These are phyloP conservation scores for Chalara sp. DNA, from an alignment of 2,329 filamentous ascomycete genomes.

Conservation along the genomic window DNA sequence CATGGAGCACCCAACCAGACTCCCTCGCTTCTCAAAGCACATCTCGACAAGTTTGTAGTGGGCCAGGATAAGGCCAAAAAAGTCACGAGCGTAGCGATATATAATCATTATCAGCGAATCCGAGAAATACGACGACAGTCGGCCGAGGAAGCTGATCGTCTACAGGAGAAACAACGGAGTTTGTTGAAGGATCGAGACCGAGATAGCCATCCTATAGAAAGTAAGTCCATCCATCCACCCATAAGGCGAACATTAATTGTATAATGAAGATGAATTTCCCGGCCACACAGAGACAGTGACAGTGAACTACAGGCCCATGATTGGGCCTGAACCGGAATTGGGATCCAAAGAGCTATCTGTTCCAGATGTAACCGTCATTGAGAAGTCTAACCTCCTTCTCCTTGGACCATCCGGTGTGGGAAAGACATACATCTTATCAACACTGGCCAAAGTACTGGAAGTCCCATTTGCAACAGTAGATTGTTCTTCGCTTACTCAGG, in stretches of 20 bases:
- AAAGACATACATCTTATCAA: constrained; percentile 86
- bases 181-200: constrained; percentile 32
- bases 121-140: constrained; percentile 69
- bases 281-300: constrained; percentile 33
- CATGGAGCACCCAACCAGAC: constrained; percentile 59
- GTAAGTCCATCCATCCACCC: constrained; percentile 37
- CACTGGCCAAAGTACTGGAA: constrained; percentile 83
- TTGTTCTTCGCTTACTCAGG: constrained; percentile 92
- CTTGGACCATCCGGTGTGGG: constrained; percentile 91
- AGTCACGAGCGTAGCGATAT: constrained; percentile 84
- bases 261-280: constrained; percentile 44
- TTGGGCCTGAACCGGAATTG: constrained; percentile 13
- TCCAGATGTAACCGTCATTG: constrained; percentile 42
- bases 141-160: constrained; percentile 62
- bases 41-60: constrained; percentile 92
- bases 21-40: constrained; percentile 70
- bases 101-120: constrained; percentile 92
- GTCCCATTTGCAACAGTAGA: constrained; percentile 94
- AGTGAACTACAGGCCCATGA: constrained; percentile 13
- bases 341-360: constrained; percentile 14
- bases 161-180: constrained; percentile 55
- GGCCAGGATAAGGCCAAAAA: constrained; percentile 94
- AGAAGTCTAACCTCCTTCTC: constrained; percentile 91
- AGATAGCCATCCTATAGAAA: constrained; percentile 71
- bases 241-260: not conserved